Conservation (phyloP, 192 early-diverging fungal species). For the Linnemannia schmuckeri region DNA sequence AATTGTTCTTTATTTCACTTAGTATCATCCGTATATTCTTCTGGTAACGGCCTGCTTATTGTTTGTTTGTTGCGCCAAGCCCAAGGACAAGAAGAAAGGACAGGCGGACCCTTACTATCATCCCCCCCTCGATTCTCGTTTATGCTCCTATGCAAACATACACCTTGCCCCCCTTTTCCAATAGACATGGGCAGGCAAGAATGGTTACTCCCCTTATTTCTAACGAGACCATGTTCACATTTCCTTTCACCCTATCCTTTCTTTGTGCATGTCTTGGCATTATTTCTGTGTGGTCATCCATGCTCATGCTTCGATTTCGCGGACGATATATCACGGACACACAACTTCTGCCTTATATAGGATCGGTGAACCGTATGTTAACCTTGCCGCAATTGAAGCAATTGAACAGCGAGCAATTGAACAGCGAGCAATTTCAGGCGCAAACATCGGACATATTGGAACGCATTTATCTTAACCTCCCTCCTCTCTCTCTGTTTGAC, state of each 20-base stretch:
- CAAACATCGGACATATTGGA: background rate
- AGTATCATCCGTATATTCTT: constrained; percentile 55
- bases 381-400: background rate
- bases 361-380: constrained; percentile 54
- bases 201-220: background rate
- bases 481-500: too few species aligned
- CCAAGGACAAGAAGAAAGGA: background rate
- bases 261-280: constrained; percentile 5
- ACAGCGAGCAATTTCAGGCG: background rate
- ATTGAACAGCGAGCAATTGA: background rate
- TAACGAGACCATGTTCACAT: background rate
- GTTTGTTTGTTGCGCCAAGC: background rate
- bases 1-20: background rate
- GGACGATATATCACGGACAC: background rate
- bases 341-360: constrained; percentile 6
- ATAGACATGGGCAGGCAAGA: background rate
- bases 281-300: background rate
- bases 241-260: constrained; percentile 12
- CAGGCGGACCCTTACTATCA: background rate
- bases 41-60: constrained; percentile 17
- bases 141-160: background rate
- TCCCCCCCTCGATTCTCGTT: constrained; percentile 2
- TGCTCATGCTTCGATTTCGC: background rate
- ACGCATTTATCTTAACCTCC: background rate
- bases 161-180: background rate